Percentiles rank a stretch among this genome's conserved stretches.
Conservation (phyloP, 164 flowering plant genomes). For the Warburgia ugandensis region DNA sequence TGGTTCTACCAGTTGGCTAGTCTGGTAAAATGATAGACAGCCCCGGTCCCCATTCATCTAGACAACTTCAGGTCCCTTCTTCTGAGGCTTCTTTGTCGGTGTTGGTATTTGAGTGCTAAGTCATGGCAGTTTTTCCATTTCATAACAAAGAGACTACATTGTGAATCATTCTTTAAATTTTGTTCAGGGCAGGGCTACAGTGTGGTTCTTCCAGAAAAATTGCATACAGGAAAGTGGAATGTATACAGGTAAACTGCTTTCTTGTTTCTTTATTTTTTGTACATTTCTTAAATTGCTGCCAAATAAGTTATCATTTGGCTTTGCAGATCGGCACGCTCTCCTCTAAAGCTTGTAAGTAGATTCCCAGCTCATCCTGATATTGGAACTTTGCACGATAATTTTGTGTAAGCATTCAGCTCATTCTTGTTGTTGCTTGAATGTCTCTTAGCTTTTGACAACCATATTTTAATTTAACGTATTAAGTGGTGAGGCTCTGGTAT, state of each 20-base stretch:
- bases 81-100: too few relatives aligned
- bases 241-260: constrained; percentile 59
- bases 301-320: constrained; percentile 1
- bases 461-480: constrained; percentile 6
- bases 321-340: constrained; percentile 56
- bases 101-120: background rate
- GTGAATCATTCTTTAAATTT: constrained; percentile 2
- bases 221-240: constrained; percentile 91
- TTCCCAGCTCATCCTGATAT: constrained; percentile 58
- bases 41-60: too few relatives aligned
- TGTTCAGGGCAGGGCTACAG: constrained; percentile 82
- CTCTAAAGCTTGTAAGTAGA: constrained; percentile 51
- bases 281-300: background rate
- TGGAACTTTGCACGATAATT: constrained; percentile 67
- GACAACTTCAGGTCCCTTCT: too few relatives aligned
- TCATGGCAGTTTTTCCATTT: background rate
- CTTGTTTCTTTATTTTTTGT: background rate
- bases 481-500: too few relatives aligned
- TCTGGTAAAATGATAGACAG: too few relatives aligned
- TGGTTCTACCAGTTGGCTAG: too few relatives aligned
- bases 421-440: background rate
- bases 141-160: background rate
- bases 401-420: constrained; percentile 36
- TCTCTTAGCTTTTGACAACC: background rate
- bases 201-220: constrained; percentile 92